A percentile compares a stretch with the other conserved stretches of the same genome.
Evolutionary conservation across 352 stramenopile species (phyloP).

Genomic region (Halophytophthora batemanensis): DNA sequence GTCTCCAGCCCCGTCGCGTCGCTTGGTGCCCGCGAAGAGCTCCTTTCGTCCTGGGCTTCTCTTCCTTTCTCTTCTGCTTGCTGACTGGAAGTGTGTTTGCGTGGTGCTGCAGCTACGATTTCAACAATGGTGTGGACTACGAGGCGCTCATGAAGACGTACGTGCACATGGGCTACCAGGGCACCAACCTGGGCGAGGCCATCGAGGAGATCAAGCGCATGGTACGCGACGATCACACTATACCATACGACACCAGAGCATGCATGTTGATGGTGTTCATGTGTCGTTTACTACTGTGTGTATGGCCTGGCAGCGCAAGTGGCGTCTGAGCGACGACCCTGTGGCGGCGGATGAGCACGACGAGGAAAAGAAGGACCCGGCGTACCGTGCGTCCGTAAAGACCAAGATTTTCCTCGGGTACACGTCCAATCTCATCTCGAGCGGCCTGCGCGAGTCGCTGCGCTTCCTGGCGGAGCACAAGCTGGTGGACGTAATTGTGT

Average conservation of each 20-base stretch:
- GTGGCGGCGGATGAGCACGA: slow-evolving; percentile 92
- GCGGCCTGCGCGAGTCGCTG: slow-evolving; percentile 96
- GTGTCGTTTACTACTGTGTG: neutral
- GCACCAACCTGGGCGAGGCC: slow-evolving; percentile 95
- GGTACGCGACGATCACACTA: too few relatives aligned
- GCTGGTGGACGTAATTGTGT: slow-evolving; percentile 98
- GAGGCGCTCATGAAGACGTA: slow-evolving; percentile 83
- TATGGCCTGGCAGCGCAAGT: slow-evolving; percentile 70
- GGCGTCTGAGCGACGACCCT: slow-evolving; percentile 94
- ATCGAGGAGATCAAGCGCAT: slow-evolving; percentile 99
- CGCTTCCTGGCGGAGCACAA: slow-evolving; percentile 98
- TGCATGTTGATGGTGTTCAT: neutral
- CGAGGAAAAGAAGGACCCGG: slow-evolving; percentile 76
- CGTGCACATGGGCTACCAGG: slow-evolving; percentile 91
- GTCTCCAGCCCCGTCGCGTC: neutral
- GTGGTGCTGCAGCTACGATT: slow-evolving; percentile 73
- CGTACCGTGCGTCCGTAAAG: slow-evolving; percentile 83
- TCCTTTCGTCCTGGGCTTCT: neutral
- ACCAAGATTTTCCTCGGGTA: slow-evolving; percentile 99
- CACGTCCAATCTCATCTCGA: slow-evolving; percentile 99
- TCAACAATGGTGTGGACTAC: slow-evolving; percentile 89
- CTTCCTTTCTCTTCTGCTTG: neutral
- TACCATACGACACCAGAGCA: too few relatives aligned
- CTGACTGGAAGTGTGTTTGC: slow-evolving; percentile 1
- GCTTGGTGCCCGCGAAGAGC: neutral